Percentiles rank a stretch among this genome's conserved stretches.
Conservation (phyloP, 805 yeast genomes). For the Brettanomyces naardenensis region DNA sequence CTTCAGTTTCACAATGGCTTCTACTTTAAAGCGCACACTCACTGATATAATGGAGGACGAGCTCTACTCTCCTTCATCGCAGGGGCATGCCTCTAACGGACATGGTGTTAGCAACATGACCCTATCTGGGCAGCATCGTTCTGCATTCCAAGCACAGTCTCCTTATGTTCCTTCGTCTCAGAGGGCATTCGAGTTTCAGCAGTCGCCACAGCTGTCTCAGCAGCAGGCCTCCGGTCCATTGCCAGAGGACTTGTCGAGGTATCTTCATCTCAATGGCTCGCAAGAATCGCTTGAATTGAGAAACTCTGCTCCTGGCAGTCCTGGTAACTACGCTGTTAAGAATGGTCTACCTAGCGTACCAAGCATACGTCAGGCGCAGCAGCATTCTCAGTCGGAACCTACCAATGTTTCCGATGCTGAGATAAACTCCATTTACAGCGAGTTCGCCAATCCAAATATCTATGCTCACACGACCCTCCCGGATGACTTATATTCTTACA, state of each 20-base stretch:
- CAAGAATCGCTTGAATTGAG: constrained; percentile 15
- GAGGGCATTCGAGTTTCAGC: background rate
- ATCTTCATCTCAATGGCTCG: constrained; percentile 18
- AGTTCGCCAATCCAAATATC: constrained; percentile 23
- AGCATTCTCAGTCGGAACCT: constrained; percentile 1
- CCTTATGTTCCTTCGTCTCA: background rate
- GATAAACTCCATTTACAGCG: constrained; percentile 14
- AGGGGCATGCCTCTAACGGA: constrained; percentile 3
- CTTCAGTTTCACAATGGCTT: constrained; percentile 22
- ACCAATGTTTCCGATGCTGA: background rate
- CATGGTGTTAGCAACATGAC: background rate
- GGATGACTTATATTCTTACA: constrained; percentile 17
- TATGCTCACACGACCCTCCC: constrained; percentile 20
- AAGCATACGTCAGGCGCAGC: no score
- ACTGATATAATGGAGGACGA: constrained; percentile 27
- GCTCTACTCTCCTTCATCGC: constrained; percentile 12
- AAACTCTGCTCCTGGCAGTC: background rate
- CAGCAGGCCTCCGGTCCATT: background rate
- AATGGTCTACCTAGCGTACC: background rate
- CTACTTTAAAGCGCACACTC: constrained; percentile 24
- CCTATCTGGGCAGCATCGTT: no score
- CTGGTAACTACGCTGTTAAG: background rate
- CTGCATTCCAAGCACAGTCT: no score
- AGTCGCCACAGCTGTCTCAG: background rate
- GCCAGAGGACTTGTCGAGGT: constrained; percentile 16